phyloP scores from a whole-genome alignment of 495 filamentous ascomycete species.

The Tuber magnatum region DNA sequence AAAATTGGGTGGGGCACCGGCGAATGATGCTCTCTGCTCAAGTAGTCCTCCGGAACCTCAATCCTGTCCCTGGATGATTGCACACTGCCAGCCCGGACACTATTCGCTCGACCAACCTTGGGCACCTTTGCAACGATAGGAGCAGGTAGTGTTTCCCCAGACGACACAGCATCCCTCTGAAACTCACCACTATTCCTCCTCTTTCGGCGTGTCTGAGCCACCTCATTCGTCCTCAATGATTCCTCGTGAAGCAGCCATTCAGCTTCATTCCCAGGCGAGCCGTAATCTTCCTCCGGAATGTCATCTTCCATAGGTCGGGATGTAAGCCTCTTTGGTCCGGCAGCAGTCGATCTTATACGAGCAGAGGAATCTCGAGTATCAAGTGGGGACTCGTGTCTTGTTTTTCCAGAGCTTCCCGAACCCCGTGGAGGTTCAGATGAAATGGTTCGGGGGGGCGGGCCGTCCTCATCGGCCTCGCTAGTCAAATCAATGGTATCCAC shows the following conservation, averaged over 20 bases:
- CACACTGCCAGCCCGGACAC: neutral
- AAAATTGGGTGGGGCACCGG: neutral
- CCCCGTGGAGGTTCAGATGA: neutral
- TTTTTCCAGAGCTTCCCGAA: neutral
- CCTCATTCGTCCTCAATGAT: neutral
- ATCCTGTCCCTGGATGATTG: neutral
- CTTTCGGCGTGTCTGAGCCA: neutral
- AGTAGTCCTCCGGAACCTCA: neutral
- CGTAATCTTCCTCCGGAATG: neutral
- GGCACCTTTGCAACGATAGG: neutral
- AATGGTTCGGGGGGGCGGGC: neutral
- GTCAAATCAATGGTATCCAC: slow-evolving; percentile 39
- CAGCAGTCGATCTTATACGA: neutral
- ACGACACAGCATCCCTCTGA: neutral
- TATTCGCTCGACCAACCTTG: neutral
- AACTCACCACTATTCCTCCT: neutral
- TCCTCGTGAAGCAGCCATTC: neutral
- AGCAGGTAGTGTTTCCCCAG: neutral
- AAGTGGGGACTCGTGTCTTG: slow-evolving; percentile 4
- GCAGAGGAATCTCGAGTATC: neutral
- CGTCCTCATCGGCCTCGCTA: slow-evolving; percentile 19
- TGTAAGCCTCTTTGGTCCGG: neutral
- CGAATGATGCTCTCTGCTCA: neutral
- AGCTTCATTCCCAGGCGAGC: neutral
- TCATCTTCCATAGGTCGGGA: neutral